Conservation (phyloP, 768 basidiomycete genomes). For the Termitomyces sp. region DNA sequence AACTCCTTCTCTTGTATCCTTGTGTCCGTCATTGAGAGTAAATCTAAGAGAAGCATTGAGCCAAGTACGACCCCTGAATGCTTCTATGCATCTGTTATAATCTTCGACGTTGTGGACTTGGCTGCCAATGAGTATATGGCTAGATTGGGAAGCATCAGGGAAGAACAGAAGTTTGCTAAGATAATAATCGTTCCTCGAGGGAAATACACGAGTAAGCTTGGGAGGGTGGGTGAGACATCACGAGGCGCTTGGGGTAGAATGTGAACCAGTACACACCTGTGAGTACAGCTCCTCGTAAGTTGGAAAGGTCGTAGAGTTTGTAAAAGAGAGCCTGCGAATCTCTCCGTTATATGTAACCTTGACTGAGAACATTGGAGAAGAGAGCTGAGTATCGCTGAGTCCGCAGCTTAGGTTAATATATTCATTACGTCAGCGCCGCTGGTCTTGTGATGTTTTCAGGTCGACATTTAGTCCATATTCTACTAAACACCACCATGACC, state of each 20-base stretch:
- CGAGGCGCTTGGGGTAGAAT: constrained; percentile 8
- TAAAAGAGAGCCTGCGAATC: constrained; percentile 64
- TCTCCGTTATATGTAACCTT: constrained; percentile 75
- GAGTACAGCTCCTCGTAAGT: constrained; percentile 55
- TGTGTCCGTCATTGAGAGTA: constrained; percentile 50
- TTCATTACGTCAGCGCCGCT: constrained; percentile 14
- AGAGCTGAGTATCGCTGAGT: constrained; percentile 14
- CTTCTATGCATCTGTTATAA: constrained; percentile 47
- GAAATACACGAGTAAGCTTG: constrained; percentile 71
- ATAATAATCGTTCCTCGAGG: constrained; percentile 55
- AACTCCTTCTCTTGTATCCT: constrained; percentile 6
- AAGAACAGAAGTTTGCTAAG: constrained; percentile 70
- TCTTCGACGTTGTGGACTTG: constrained; percentile 59
- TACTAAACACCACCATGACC: constrained; percentile 3
- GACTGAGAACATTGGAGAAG: constrained; percentile 61
- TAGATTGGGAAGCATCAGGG: constrained; percentile 47
- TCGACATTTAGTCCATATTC: no score
- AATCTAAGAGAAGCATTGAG: constrained; percentile 60
- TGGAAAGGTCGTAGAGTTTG: constrained; percentile 52
- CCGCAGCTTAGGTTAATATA: neutral
- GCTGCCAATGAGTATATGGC: constrained; percentile 58
- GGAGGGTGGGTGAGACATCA: constrained; percentile 21
- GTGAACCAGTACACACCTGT: constrained; percentile 44
- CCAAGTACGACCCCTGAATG: constrained; percentile 51
- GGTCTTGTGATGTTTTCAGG: neutral